Conservation (phyloP, 2,329 filamentous ascomycete species). For the Ilyonectria destructans region DNA sequence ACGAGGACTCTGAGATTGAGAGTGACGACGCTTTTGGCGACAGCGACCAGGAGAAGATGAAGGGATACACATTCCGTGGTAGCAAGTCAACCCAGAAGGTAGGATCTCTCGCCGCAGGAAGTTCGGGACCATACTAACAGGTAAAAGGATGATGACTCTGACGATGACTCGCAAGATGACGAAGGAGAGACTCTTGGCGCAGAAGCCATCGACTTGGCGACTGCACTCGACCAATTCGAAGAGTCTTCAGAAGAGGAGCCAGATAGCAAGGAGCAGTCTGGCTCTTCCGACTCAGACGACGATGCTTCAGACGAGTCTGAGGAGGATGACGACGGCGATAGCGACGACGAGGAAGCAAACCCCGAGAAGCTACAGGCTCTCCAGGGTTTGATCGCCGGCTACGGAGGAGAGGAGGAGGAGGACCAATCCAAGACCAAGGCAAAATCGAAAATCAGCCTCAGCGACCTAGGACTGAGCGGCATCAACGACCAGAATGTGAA, state of each 20-base stretch:
- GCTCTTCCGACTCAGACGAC: slow-evolving; percentile 62
- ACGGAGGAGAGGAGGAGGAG: slow-evolving; percentile 76
- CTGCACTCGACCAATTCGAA: slow-evolving; percentile 70
- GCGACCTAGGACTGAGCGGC: slow-evolving; percentile 81
- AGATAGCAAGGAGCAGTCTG: slow-evolving; percentile 62
- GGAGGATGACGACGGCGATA: slow-evolving; percentile 65
- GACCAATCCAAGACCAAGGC: slow-evolving; percentile 61
- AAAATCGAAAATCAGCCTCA: slow-evolving; percentile 80
- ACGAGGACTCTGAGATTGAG: slow-evolving; percentile 77
- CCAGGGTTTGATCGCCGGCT: slow-evolving; percentile 78
- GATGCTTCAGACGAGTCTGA: slow-evolving; percentile 59
- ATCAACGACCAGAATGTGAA: slow-evolving; percentile 83
- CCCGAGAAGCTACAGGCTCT: slow-evolving; percentile 76
- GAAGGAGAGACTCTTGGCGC: slow-evolving; percentile 73
- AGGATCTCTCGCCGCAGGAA: slow-evolving; percentile 1
- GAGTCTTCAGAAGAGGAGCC: slow-evolving; percentile 66
- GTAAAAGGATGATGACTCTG: slow-evolving; percentile 70
- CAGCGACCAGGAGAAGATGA: slow-evolving; percentile 89
- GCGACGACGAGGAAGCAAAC: slow-evolving; percentile 65
- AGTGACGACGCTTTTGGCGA: slow-evolving; percentile 88
- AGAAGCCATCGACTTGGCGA: slow-evolving; percentile 73
- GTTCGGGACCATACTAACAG: slow-evolving; percentile 23
- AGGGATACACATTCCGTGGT: slow-evolving; percentile 76
- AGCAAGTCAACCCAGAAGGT: slow-evolving; percentile 59
- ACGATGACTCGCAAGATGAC: slow-evolving; percentile 67